Evolutionary conservation across 257 asterid genomes (phyloP).

Genomic region (Nicotiana knightiana): DNA sequence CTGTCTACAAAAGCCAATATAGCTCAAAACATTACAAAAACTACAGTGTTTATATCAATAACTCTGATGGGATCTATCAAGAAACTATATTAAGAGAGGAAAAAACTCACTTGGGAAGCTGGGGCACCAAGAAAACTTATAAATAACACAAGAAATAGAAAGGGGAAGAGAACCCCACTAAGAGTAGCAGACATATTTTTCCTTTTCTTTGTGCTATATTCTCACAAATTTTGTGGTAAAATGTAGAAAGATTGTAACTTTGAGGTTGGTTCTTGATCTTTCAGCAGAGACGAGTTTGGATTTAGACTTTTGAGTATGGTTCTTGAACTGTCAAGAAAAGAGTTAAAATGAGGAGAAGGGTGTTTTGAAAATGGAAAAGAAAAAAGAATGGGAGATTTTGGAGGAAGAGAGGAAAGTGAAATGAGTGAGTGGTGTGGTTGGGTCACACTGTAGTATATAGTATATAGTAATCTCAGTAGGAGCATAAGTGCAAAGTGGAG

Average conservation of each 20-base stretch:
- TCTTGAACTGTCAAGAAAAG: conserved; percentile 30
- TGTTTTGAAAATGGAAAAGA: not conserved
- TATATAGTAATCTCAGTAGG: not conserved
- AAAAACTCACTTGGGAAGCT: conserved; percentile 36
- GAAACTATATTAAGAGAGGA: not conserved
- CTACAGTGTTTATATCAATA: not conserved
- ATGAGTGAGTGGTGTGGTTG: not conserved
- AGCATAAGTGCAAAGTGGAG: not conserved
- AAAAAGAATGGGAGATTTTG: not conserved
- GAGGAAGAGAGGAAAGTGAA: conserved; percentile 4
- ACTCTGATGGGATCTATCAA: conserved; percentile 29
- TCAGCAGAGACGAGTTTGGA: not conserved
- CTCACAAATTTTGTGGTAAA: not conserved
- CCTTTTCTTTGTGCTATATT: not conserved
- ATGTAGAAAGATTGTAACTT: not conserved
- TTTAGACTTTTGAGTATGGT: conserved; percentile 1
- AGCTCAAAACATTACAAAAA: not conserved
- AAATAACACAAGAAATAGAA: conserved; percentile 35
- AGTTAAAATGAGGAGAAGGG: not conserved
- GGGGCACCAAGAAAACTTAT: conserved; percentile 22
- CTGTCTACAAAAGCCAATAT: not conserved
- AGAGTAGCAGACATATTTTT: conserved; percentile 31
- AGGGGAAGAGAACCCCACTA: conserved; percentile 33
- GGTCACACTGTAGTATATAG: not conserved
- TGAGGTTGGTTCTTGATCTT: not conserved